Percentiles rank a stretch among this genome's conserved stretches.
Evolutionary conservation across 2,329 filamentous ascomycete species (phyloP).

Genomic region (Beauveria sp.): DNA sequence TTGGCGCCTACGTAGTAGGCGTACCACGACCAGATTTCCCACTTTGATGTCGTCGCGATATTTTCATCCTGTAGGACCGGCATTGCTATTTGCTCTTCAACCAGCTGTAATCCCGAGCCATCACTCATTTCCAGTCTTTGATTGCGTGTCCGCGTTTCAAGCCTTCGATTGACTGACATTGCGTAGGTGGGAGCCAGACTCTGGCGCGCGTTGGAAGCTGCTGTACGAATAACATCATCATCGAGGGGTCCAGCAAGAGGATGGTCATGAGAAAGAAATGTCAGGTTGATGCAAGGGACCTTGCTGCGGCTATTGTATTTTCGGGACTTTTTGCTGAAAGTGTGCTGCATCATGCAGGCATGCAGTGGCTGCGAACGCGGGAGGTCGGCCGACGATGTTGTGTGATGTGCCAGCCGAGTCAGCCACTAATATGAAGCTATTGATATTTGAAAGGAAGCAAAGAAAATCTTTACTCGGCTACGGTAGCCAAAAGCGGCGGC

Average conservation of each 20-base stretch:
- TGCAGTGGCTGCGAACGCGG: neutral
- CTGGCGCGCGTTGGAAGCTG: no score
- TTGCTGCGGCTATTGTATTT: no score
- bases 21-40: conserved; percentile 15
- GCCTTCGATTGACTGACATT: neutral
- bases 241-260: no score
- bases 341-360: neutral
- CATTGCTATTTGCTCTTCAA: neutral
- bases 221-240: no score
- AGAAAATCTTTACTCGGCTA: no score
- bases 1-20: conserved; percentile 60
- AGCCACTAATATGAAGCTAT: no score
- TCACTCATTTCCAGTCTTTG: neutral
- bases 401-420: neutral
- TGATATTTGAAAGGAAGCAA: no score
- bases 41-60: neutral
- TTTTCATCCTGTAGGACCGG: neutral
- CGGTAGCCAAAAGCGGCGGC: no score
- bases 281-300: no score
- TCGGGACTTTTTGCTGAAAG: neutral
- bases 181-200: neutral
- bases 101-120: no score
- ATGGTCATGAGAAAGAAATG: no score
- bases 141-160: neutral
- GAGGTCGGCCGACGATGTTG: neutral